Base-by-base conservation (phyloP, 345 rosid species). In the Hibiscus trionum region DNA sequence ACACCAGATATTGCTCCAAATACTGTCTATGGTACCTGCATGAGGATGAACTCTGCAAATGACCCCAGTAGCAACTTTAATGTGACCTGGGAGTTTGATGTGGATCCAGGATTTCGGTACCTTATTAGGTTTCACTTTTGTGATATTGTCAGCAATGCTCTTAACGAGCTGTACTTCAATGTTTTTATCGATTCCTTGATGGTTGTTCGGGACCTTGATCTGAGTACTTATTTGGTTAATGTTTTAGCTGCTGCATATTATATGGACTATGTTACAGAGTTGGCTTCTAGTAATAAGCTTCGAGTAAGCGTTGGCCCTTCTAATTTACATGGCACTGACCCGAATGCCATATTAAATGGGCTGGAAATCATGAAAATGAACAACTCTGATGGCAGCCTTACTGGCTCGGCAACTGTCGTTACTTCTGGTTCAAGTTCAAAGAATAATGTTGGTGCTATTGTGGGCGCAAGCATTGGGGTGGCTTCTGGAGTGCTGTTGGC, bases 111-210 rank as follows among this genome's bases (percentile, higher is more conserved):
- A 5, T 91, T 73, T 82, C 87, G 79, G 77, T 88, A 90, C 74
- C 87, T 93, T 55, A 74, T 91, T 63, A 85, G 98, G 78, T 87
- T 91, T 78, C 97, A 93, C 79, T 87, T 93, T 79, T 93, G 98
- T 44, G 97, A 93, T 75, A 86, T 93, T 50, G 80, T 85, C 60
- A 89, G 92, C 53, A 0, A 5, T 0, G 37, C 74, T 16, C 79
- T 86, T 47, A 83, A 93, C 72, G 6, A 79, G 74, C 93, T 93
- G 62, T 88, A 89, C 82, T 93, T 93, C 76, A 81, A 87, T 79
- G 86, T 91, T 60, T 93, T 78, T 71, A 77, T 91, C 9, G 90
- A 90, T 78, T 82, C 93, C 7, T 74, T 78, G 75, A 14, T 66
- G 63, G 93, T 80, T 73, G 72, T 42, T 4, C 61, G 33, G 66